Evolutionary conservation across 78 protist species (phyloP).

Genomic region (Dictyostelium capitatum): DNA sequence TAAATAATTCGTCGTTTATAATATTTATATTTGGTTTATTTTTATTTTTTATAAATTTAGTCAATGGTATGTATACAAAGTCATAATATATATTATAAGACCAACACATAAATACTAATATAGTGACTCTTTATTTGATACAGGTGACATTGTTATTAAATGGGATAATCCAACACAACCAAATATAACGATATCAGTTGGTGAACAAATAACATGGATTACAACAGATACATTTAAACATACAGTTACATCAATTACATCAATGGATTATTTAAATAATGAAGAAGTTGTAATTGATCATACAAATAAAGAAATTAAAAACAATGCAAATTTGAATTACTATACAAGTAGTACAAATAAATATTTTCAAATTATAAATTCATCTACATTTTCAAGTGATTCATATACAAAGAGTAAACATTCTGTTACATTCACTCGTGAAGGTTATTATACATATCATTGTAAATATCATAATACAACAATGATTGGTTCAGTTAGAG

Average conservation of each 20-base stretch:
- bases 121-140: too few species aligned
- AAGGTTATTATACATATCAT: slow-evolving; percentile 26
- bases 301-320: not conserved
- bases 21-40: not conserved
- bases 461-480: slow-evolving; percentile 26
- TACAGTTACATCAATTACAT: slow-evolving; percentile 36
- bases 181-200: slow-evolving; percentile 18
- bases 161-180: slow-evolving; percentile 20
- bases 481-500: slow-evolving; percentile 38
- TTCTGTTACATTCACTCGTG: slow-evolving; percentile 42
- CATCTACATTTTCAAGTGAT: slow-evolving; percentile 30
- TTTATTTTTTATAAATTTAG: slow-evolving; percentile 2
- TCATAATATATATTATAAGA: too few species aligned
- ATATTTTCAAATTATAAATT: slow-evolving; percentile 14
- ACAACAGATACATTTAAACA: slow-evolving; percentile 30
- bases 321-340: not conserved
- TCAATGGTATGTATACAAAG: not conserved
- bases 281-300: not conserved
- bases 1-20: too few species aligned
- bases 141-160: not conserved
- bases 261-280: not conserved
- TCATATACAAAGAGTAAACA: slow-evolving; percentile 3
- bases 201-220: slow-evolving; percentile 44
- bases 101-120: too few species aligned
- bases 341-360: not conserved